Conservation (phyloP, 1,284 basidiomycete genomes). For the Ustilago shanxiensis region DNA sequence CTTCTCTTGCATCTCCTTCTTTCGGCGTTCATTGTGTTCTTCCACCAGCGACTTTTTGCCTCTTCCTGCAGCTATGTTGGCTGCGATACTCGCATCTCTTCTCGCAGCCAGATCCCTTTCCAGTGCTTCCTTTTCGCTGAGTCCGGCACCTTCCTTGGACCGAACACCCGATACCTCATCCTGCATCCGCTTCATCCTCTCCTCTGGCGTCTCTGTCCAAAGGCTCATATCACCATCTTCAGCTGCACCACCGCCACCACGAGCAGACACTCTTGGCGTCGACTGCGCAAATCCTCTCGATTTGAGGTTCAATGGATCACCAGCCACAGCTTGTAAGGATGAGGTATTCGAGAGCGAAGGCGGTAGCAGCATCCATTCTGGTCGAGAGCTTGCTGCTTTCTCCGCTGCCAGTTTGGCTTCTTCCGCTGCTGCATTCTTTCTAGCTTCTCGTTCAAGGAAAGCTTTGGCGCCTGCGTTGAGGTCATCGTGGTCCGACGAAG, state of each 20-base stretch:
- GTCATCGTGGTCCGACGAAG: neutral
- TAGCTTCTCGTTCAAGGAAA: conserved; percentile 50
- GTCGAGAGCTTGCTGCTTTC: conserved; percentile 40
- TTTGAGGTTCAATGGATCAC: conserved; percentile 51
- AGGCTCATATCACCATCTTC: conserved; percentile 45
- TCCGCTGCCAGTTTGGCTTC: conserved; percentile 33
- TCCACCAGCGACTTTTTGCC: conserved; percentile 31
- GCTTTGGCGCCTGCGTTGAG: conserved; percentile 27
- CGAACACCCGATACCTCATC: conserved; percentile 40
- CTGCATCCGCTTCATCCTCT: conserved; percentile 49
- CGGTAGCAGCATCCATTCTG: conserved; percentile 58
- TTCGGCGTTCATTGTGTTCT: conserved; percentile 36
- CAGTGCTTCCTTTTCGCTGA: conserved; percentile 19
- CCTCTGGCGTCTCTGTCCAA: conserved; percentile 63
- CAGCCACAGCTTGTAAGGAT: conserved; percentile 34
- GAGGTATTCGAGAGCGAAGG: conserved; percentile 41
- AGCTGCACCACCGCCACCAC: conserved; percentile 6
- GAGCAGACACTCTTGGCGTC: conserved; percentile 43
- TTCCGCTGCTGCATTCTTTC: conserved; percentile 26
- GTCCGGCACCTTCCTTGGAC: neutral
- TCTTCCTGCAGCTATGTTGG: conserved; percentile 14
- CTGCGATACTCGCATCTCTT: conserved; percentile 39
- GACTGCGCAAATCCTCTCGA: conserved; percentile 62
- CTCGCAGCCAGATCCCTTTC: conserved; percentile 19
- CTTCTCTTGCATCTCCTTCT: conserved; percentile 21